Evolutionary conservation across 768 basidiomycete genomes (phyloP), one percentile per base, ranked within the genome.

Genomic region (Cyclocybe cylindracea): DNA sequence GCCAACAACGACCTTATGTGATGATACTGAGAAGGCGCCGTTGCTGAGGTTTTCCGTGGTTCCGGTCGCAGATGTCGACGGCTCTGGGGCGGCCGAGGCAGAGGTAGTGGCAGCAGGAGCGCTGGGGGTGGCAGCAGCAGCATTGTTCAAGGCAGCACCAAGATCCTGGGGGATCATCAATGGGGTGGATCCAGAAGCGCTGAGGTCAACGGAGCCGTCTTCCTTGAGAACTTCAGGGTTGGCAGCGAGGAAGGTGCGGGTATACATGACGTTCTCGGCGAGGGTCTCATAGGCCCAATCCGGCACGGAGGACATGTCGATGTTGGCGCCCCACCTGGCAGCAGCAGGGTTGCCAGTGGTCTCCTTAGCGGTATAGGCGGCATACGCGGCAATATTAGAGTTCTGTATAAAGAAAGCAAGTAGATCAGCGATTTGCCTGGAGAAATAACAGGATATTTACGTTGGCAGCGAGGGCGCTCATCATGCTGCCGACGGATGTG

Each of bases 101-200:
- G 24, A 24, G 19, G 68, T 39, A 46, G 63, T 55, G n/a, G 64
- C 55, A n/a, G 66, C 56, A 6, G 74, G 44, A 7, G 67, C 47
- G 39, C 66, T 16, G 10, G 66, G 19, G 29, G 61, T 43, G 2
- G 59, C 49, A 33, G 62, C 56, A 18, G 59, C 58, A 39, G 77
- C 69, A 53, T 66, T 72, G 64, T 66, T 71, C 46, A 80, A 68
- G 51, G 76, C 76, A 24, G 65, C 64, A 54, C 72, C 68, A 56
- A 87, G 70, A 62, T 89, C 86, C 49, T 73, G 66, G 55, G 87
- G 87, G 53, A 87, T 66, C 78, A 78, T 78, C 51, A 86, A 59
- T 24, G 86, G 79, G 36, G 74, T 78, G 57, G 57, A 63, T 49
- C 66, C 67, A 31, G 72, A 61, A 36, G 59, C 57, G 62, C 71